Conservation (phyloP, 768 basidiomycete genomes). For the Serendipita indica region DNA sequence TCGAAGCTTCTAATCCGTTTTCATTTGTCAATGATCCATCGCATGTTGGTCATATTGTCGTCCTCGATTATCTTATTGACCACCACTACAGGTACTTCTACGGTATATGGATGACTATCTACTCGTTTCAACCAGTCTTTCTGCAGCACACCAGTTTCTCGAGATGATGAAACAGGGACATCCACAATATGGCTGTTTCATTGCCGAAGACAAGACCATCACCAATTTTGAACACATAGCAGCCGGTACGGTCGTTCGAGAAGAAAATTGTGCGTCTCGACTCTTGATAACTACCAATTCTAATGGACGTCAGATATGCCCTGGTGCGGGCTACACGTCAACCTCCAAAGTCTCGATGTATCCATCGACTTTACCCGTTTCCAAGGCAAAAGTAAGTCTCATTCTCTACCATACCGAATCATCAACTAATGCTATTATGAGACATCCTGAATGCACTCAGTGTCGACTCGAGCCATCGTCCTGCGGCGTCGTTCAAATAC, state of each 20-base stretch:
- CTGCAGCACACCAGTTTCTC: slow-evolving; percentile 53
- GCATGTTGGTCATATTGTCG: slow-evolving; percentile 32
- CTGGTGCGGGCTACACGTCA: slow-evolving; percentile 82
- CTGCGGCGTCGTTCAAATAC: slow-evolving; percentile 47
- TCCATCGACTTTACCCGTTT: slow-evolving; percentile 66
- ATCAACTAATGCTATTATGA: slow-evolving; percentile 20
- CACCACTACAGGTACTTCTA: slow-evolving; percentile 45
- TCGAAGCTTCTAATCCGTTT: slow-evolving; percentile 35
- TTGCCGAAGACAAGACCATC: slow-evolving; percentile 77
- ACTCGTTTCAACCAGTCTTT: slow-evolving; percentile 54
- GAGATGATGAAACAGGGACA: slow-evolving; percentile 66
- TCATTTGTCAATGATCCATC: slow-evolving; percentile 34
- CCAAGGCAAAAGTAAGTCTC: slow-evolving; percentile 37
- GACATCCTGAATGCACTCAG: slow-evolving; percentile 56
- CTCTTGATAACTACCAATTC: neutral
- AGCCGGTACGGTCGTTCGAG: neutral
- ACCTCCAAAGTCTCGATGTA: slow-evolving; percentile 63
- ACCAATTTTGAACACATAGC: slow-evolving; percentile 54
- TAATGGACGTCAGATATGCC: slow-evolving; percentile 48
- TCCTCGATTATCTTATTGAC: neutral
- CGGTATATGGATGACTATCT: slow-evolving; percentile 93
- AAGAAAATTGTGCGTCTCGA: neutral
- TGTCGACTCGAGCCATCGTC: slow-evolving; percentile 45
- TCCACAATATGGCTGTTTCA: slow-evolving; percentile 86
- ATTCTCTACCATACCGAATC: neutral